These are phyloP conservation scores for Multifurca ochricompacta DNA, from an alignment of 768 basidiomycete species.

Conservation along the genomic window DNA sequence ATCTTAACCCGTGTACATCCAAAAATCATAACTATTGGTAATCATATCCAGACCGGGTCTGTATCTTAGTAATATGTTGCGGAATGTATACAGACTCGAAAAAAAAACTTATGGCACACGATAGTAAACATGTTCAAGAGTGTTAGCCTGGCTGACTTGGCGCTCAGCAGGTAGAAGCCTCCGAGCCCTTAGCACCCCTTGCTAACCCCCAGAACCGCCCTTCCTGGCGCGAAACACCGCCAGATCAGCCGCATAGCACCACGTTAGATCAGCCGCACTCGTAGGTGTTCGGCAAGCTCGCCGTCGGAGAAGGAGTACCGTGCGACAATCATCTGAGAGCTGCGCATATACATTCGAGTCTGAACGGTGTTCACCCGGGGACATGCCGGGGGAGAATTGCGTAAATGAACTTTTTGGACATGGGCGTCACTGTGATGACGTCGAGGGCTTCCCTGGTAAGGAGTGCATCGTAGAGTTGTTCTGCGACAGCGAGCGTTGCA, in stretches of 20 bases:
- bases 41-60: too few species aligned
- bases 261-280: conserved; percentile 61
- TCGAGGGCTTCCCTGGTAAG: conserved; percentile 53
- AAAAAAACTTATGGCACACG: too few species aligned
- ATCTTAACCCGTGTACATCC: too few species aligned
- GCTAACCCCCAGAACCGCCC: conserved; percentile 41
- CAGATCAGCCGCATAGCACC: conserved; percentile 63
- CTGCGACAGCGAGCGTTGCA: conserved; percentile 60
- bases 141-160: too few species aligned
- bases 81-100: too few species aligned
- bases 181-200: conserved; percentile 58
- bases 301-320: conserved; percentile 56
- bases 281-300: conserved; percentile 55
- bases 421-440: conserved; percentile 44
- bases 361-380: conserved; percentile 45
- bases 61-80: too few species aligned
- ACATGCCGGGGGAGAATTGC: conserved; percentile 44
- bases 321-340: conserved; percentile 40
- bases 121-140: too few species aligned
- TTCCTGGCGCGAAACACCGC: conserved; percentile 52
- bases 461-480: conserved; percentile 67
- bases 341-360: conserved; percentile 41
- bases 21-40: too few species aligned
- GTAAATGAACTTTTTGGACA: conserved; percentile 65
- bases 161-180: conserved; percentile 19